phyloP scores from a whole-genome alignment of 345 rosid genomes.

The Turritis glabra region DNA sequence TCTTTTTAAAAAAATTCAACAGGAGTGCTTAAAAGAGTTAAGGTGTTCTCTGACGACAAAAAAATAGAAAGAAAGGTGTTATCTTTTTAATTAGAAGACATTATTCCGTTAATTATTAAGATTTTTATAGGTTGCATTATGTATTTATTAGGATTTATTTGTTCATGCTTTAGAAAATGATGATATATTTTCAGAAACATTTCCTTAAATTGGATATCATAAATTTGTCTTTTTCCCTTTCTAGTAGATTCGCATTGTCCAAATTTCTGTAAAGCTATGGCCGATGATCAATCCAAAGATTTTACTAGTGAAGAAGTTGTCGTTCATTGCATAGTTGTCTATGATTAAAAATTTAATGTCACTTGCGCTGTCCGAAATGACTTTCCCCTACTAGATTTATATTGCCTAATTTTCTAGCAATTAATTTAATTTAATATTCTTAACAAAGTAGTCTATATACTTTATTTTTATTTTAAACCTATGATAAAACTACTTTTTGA shows the following conservation, averaged over 20 bases:
- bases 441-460: constrained; percentile 9
- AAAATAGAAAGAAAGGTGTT: not conserved
- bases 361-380: constrained; percentile 7
- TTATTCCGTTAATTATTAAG: not conserved
- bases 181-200: not conserved
- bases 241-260: not conserved
- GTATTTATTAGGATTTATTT: not conserved
- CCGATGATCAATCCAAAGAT: not conserved
- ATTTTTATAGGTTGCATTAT: not conserved
- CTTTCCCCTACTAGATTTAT: not conserved
- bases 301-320: not conserved
- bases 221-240: not conserved
- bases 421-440: not conserved
- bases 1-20: too few relatives aligned
- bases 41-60: not conserved
- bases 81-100: not conserved
- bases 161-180: not conserved
- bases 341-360: constrained; percentile 10
- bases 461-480: not conserved
- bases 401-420: constrained; percentile 3
- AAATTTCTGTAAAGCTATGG: not conserved
- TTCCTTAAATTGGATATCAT: not conserved
- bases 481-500: constrained; percentile 5
- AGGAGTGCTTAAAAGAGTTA: too few relatives aligned
- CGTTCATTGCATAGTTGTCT: not conserved